Evolutionary conservation across 495 filamentous ascomycete genomes (phyloP).

Genomic region (Hypoxylon crocopeplum): DNA sequence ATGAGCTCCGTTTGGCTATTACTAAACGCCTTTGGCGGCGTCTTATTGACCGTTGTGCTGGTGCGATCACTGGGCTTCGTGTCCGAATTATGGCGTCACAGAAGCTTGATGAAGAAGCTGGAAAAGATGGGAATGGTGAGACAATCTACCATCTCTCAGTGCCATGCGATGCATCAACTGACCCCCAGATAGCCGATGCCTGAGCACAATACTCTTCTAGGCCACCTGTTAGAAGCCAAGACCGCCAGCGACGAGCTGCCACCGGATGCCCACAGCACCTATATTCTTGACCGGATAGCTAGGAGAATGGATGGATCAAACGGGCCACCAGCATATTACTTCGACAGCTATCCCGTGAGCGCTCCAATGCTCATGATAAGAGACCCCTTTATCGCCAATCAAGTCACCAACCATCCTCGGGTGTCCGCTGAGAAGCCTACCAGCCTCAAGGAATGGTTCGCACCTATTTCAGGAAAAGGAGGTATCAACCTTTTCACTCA

Average conservation of each 20-base stretch:
- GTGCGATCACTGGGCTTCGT: constrained; percentile 23
- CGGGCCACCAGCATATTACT: constrained; percentile 34
- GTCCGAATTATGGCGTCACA: constrained; percentile 23
- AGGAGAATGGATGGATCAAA: constrained; percentile 17
- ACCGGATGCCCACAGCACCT: constrained; percentile 24
- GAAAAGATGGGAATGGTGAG: constrained; percentile 35
- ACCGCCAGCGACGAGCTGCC: constrained; percentile 37
- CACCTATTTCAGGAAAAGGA: constrained; percentile 36
- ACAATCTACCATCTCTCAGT: background rate
- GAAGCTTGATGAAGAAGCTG: constrained; percentile 26
- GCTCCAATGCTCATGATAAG: constrained; percentile 31
- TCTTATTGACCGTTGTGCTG: constrained; percentile 12
- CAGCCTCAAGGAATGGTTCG: constrained; percentile 32
- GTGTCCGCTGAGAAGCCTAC: constrained; percentile 33
- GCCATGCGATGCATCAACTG: background rate
- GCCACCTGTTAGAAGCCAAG: constrained; percentile 39
- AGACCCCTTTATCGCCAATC: constrained; percentile 38
- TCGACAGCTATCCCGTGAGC: constrained; percentile 38
- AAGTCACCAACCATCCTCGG: constrained; percentile 33
- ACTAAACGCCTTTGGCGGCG: constrained; percentile 25
- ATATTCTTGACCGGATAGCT: constrained; percentile 28
- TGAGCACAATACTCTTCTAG: constrained; percentile 33
- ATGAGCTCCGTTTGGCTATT: constrained; percentile 16
- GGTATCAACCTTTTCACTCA: constrained; percentile 41
- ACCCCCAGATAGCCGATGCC: constrained; percentile 31